Conservation (phyloP, 1,284 basidiomycete species). For the Ganoderma leucocontextum region DNA sequence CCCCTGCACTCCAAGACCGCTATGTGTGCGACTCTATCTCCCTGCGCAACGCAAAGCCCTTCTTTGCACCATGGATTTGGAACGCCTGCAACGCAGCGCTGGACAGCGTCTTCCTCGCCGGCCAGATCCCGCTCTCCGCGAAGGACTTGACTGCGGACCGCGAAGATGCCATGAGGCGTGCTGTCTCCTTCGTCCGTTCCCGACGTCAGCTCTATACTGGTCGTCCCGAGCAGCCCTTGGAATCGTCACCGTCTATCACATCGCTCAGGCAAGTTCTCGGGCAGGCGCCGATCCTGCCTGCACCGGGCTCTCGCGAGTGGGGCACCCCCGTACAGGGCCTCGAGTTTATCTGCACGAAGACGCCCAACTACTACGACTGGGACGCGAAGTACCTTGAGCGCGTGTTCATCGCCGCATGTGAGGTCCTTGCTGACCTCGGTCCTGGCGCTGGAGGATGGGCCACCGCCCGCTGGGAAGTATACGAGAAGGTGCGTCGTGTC, state of each 20-base stretch:
- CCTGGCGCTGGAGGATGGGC: background rate
- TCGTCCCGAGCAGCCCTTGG: background rate
- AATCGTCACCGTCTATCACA: background rate
- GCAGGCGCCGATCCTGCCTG: background rate
- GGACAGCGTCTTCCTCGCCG: background rate
- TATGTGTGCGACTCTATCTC: background rate
- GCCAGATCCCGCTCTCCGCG: background rate
- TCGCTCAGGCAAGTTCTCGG: background rate
- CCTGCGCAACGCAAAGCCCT: background rate
- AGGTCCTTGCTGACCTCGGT: background rate
- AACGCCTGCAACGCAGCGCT: background rate
- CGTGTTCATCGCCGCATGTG: background rate
- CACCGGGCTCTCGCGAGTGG: background rate
- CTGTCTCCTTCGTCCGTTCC: background rate
- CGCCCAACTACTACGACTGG: background rate
- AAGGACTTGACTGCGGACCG: background rate
- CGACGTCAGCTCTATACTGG: background rate
- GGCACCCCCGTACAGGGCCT: background rate
- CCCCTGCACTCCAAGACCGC: background rate
- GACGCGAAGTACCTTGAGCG: background rate
- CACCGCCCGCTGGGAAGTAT: background rate
- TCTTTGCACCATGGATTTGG: background rate
- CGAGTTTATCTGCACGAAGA: background rate
- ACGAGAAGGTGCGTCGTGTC: slow-evolving; percentile 10
- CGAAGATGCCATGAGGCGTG: background rate